Evolutionary conservation across 2,329 filamentous ascomycete species (phyloP).

Genomic region (Penicillium sp.): DNA sequence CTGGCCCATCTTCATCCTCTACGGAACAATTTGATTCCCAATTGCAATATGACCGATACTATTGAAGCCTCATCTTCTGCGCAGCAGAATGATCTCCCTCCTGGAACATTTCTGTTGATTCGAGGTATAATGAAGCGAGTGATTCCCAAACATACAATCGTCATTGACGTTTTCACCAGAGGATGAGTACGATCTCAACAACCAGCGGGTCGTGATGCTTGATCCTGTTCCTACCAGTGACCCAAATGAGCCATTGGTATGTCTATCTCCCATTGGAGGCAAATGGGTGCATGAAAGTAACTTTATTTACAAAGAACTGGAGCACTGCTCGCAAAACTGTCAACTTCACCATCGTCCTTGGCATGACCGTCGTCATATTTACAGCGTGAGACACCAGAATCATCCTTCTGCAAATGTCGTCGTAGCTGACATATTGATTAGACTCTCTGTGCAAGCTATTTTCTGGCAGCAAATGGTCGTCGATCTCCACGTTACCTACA

Average conservation of each 20-base stretch:
- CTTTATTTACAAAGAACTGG: conserved; percentile 42
- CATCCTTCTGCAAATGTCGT: not conserved
- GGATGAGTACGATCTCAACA: conserved; percentile 5
- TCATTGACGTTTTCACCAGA: conserved; percentile 7
- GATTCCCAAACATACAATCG: not conserved
- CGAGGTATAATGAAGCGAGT: conserved; percentile 11
- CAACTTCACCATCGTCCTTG: conserved; percentile 45
- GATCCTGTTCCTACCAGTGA: conserved; percentile 38
- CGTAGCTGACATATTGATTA: not conserved
- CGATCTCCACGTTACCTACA: conserved; percentile 45
- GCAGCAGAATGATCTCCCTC: conserved; percentile 12
- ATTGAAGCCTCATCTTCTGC: not conserved
- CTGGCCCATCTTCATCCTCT: not conserved
- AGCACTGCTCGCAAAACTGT: conserved; percentile 39
- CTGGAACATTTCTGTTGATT: conserved; percentile 29
- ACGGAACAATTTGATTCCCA: not conserved
- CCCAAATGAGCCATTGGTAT: conserved; percentile 35
- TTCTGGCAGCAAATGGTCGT: conserved; percentile 49
- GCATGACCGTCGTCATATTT: conserved; percentile 47
- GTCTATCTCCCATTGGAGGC: not conserved
- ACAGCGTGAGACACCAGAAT: conserved; percentile 27
- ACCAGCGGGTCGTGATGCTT: conserved; percentile 27
- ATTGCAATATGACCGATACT: conserved; percentile 10
- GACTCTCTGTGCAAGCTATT: conserved; percentile 41
- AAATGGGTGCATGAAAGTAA: not conserved